Evolutionary conservation across 2,329 filamentous ascomycete species (phyloP).

Genomic region (Botryotinia convoluta): DNA sequence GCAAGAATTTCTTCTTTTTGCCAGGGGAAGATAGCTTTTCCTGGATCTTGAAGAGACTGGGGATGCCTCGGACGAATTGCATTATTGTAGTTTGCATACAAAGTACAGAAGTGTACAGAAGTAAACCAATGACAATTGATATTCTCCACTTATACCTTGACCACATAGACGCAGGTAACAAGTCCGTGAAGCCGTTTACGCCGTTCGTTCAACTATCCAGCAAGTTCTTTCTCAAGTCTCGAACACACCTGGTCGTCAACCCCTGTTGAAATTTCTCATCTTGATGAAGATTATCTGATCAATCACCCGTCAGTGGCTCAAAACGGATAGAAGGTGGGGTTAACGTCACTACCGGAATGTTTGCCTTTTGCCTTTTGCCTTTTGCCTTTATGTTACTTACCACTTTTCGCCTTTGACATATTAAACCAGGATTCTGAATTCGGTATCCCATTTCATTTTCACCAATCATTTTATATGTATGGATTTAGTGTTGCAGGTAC

Average conservation of each 20-base stretch:
- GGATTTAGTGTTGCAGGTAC: not conserved
- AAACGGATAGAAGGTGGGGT: not conserved
- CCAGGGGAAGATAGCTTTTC: not conserved
- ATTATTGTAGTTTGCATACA: not conserved
- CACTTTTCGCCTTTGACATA: not conserved
- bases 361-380: not conserved
- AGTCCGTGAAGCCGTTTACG: not conserved
- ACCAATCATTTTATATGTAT: not conserved
- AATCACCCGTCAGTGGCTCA: not conserved
- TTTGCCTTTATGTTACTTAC: not conserved
- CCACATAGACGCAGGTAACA: not conserved
- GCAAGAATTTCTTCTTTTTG: not conserved
- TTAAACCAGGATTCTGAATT: not conserved
- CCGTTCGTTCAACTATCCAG: too few species aligned
- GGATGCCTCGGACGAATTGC: not conserved
- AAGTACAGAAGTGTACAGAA: too few species aligned
- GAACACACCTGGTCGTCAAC: not conserved
- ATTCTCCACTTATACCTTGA: not conserved
- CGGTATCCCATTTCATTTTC: not conserved
- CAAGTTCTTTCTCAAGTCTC: not conserved
- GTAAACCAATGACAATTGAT: not conserved
- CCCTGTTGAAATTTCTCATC: not conserved
- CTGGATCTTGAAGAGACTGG: not conserved
- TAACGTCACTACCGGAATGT: not conserved
- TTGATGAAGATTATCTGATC: not conserved